These are phyloP conservation scores for Casaregolazyma suthepensis DNA, from an alignment of 1,139 yeast species.

Conservation along the genomic window DNA sequence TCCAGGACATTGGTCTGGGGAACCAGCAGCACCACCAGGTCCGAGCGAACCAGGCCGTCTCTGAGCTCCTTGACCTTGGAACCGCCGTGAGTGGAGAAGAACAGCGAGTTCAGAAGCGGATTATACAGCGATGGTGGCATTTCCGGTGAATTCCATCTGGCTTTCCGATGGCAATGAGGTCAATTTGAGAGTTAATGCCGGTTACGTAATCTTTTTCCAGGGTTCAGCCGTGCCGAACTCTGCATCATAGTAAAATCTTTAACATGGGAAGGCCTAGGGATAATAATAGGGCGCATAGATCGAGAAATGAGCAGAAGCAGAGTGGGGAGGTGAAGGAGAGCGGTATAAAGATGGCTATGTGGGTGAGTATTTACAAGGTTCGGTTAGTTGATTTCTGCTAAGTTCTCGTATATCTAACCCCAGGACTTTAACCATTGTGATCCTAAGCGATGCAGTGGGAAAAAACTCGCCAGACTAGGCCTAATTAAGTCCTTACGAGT, in stretches of 20 bases:
- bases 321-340: constrained; percentile 13
- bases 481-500: constrained; percentile 68
- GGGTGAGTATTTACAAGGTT: constrained; percentile 28
- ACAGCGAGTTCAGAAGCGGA: constrained; percentile 61
- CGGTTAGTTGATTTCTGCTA: no score
- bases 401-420: not conserved
- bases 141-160: not conserved
- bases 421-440: constrained; percentile 95
- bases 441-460: constrained; percentile 96
- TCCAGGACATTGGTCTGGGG: constrained; percentile 43
- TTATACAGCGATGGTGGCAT: constrained; percentile 34
- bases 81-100: constrained; percentile 56
- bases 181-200: not conserved
- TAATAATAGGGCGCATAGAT: not conserved
- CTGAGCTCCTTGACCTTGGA: constrained; percentile 47
- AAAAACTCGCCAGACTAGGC: constrained; percentile 85
- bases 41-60: constrained; percentile 38
- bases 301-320: constrained; percentile 16
- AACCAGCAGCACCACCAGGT: constrained; percentile 20
- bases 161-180: not conserved
- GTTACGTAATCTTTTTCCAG: not conserved
- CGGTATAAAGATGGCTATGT: constrained; percentile 39
- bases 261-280: constrained; percentile 3
- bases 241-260: not conserved
- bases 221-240: not conserved